Base-by-base conservation (phyloP, 1,284 basidiomycete species). In the Phylloboletellus chloephorus region DNA sequence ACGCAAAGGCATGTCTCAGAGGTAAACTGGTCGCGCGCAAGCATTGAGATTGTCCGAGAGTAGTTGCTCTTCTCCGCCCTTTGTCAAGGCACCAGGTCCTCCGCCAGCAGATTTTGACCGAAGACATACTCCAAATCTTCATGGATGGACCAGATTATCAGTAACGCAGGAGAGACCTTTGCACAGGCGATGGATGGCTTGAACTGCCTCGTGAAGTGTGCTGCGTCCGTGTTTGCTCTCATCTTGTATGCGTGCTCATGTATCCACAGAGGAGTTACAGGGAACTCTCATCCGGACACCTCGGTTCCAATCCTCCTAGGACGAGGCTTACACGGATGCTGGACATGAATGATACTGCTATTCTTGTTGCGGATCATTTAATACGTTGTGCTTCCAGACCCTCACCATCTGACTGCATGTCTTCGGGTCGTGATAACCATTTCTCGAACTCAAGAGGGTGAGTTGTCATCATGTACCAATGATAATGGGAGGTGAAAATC, bases 161-260 rank as follows among this genome's bases (percentile, higher is more conserved):
- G 31, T 10, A n/a, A 21, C 4, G 24, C 29, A 1, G 24, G 26
- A 5, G 15, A 16, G 2, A 22, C 11, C 10, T 46, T 40, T 1
- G 33, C 7, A 6, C 38, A 37, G 4, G 22, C 28, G 2, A 47
- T 47, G 45, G 33, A 46, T 20, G 32, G 19, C n/a, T 31, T 46
- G 7, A 19, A n/a, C 10, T 40, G 32, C 9, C 20, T 47, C 1
- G 7, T 46, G 10, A 11, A 23, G 15, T 40, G 32, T 13, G 25
- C 43, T 47, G 11, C 15, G 43, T 37, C 12, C 12, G 13, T 21
- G 23, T 15, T 9, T 22, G 3, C 10, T 16, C 9, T 13, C 15
- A 7, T 9, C n/a, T 17, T 11, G 11, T 8, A 11, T 30, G 10
- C 19, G 13, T 20, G 15, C 20, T 12, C n/a, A 22, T 16, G 2